Evolutionary conservation across 768 basidiomycete genomes (phyloP), one percentile per base, ranked within the genome.

Genomic region (Boletus vermiculosoides): DNA sequence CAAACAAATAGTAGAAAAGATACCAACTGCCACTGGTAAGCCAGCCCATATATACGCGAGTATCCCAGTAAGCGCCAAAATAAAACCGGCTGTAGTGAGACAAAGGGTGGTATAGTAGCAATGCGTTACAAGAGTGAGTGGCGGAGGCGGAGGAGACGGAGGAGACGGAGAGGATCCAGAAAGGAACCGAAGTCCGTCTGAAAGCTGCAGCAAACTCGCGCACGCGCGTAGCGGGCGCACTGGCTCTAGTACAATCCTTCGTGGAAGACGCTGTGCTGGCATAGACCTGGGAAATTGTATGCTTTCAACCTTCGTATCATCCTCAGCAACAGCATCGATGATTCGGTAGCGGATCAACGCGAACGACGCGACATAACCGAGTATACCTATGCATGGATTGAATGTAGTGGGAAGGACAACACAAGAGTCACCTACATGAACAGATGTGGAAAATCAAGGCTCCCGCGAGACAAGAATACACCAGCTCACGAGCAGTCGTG

Each of bases 381-480:
- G 62, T 22, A 73, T 56, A 41, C 62, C 68, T 72, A 45, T 5
- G n/a, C 31, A 39, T 12, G n/a, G 34, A 41, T 41, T 50, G 28
- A 56, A 37, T 5, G 10, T 0, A 12, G 15, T 37, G 15, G 20
- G 36, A 44, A 44, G 9, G 37, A 18, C 30, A 16, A 56, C 3
- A 31, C 6, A 34, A 25, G 53, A 56, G 22, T 34, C 16, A 62
- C 71, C 23, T 40, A 70, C 71, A 6, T 50, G 70, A 64, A 59
- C 62, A 70, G 10, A 73, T 47, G 28, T 73, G 71, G 46, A 72
- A 68, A 34, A 73, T 48, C 41, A 72, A 50, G 23, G 72, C 70
- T 5, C 72, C 72, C 7, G 68, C 42, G 45, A 72, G 66, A 51
- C 66, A 68, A 13, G 63, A 34, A 57, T 72, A 70, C 23, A 73